These are phyloP conservation scores for Diplodia scrobiculata DNA, from an alignment of 2,329 filamentous ascomycete species.

Conservation along the genomic window DNA sequence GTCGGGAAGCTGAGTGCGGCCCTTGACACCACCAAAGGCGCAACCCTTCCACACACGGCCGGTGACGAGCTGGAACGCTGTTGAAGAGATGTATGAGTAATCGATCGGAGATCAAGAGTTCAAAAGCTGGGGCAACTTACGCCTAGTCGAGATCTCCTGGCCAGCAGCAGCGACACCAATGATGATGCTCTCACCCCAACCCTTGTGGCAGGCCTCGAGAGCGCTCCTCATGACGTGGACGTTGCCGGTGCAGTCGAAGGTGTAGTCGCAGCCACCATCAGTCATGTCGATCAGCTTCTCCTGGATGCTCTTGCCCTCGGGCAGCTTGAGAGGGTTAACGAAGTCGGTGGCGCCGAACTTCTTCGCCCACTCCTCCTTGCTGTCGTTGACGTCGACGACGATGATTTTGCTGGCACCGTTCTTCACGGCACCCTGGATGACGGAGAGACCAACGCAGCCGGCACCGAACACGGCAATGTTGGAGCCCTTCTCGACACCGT, in stretches of 20 bases:
- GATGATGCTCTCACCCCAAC: constrained; percentile 96
- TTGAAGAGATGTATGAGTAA: background rate
- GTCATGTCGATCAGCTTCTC: constrained; percentile 97
- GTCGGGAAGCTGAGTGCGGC: constrained; percentile 83
- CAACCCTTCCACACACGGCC: constrained; percentile 97
- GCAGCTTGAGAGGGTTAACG: constrained; percentile 77
- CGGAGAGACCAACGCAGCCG: constrained; percentile 91
- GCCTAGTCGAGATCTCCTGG: constrained; percentile 90
- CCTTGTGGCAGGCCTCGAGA: constrained; percentile 98
- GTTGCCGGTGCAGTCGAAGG: constrained; percentile 98
- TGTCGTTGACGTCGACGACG: constrained; percentile 77
- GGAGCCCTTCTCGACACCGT: constrained; percentile 76
- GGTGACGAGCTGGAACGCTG: constrained; percentile 97
- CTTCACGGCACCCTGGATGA: constrained; percentile 89
- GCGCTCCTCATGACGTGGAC: constrained; percentile 94
- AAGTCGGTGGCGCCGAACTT: constrained; percentile 98
- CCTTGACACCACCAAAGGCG: constrained; percentile 97
- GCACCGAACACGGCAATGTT: constrained; percentile 93
- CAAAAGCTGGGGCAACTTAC: constrained; percentile 59
- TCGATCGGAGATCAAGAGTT: background rate
- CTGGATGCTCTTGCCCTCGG: constrained; percentile 73
- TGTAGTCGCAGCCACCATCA: constrained; percentile 97
- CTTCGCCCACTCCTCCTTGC: constrained; percentile 86
- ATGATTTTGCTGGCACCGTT: constrained; percentile 80
- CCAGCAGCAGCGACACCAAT: constrained; percentile 96